A percentile compares a stretch with the other conserved stretches of the same genome.
These are phyloP conservation scores for Podaxis sp. DNA, from an alignment of 768 basidiomycete genomes.

Conservation along the genomic window DNA sequence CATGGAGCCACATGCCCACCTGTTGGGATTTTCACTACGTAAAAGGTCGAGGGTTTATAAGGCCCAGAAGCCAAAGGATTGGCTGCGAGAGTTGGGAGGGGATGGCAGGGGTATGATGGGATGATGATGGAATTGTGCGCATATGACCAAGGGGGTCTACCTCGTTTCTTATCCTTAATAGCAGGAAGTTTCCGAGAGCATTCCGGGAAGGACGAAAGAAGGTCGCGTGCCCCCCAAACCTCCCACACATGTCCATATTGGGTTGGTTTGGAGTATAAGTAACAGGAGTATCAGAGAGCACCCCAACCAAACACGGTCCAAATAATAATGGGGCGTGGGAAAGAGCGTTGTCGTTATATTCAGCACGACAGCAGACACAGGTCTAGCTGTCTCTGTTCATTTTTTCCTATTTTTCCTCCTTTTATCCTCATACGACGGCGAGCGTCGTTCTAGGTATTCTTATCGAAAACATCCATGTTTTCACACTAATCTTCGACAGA, in stretches of 20 bases:
- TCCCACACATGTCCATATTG: not conserved
- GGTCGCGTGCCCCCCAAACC: not conserved
- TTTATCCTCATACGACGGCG: constrained; percentile 1
- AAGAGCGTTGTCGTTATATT: constrained; percentile 6
- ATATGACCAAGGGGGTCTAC: not conserved
- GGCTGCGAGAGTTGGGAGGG: not conserved
- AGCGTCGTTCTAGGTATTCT: constrained; percentile 15
- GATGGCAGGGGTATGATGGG: not conserved
- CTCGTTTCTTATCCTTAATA: not conserved
- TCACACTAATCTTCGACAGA: constrained; percentile 10
- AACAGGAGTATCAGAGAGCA: not conserved
- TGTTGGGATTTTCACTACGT: not conserved
- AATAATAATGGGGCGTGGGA: constrained; percentile 10
- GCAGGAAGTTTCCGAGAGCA: not conserved
- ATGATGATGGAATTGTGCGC: not conserved
- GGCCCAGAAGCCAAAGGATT: not conserved
- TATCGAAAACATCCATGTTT: constrained; percentile 7
- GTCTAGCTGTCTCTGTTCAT: not conserved
- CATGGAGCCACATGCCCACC: not conserved
- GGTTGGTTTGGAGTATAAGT: not conserved
- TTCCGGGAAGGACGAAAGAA: constrained; percentile 5
- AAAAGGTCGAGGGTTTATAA: not conserved
- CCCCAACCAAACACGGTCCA: constrained; percentile 1
- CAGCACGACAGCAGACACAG: not conserved
- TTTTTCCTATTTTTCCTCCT: not conserved